phyloP scores from a whole-genome alignment of 176 grass and related monocot genomes.

The Secale cereale region DNA sequence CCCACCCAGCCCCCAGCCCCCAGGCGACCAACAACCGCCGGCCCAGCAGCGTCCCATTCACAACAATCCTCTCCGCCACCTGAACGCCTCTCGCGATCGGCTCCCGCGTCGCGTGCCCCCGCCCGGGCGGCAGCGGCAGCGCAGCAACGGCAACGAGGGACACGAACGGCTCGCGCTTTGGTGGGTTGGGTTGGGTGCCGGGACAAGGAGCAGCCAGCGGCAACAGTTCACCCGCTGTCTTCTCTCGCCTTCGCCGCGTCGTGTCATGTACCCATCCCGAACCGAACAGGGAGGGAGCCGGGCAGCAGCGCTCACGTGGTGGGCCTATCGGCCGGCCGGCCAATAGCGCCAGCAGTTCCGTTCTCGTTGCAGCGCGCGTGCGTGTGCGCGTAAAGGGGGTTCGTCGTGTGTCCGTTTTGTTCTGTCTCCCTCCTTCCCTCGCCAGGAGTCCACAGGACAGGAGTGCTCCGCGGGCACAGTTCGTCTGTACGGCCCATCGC shows the following conservation, averaged over 20 bases:
- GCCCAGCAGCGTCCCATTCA: not conserved
- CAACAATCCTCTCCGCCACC: not conserved
- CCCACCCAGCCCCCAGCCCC: not conserved
- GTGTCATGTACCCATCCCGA: not conserved
- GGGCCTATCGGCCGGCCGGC: not conserved
- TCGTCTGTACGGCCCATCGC: not conserved
- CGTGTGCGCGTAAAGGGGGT: not conserved
- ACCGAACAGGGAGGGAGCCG: not conserved
- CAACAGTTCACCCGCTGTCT: not conserved
- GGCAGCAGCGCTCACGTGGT: not conserved
- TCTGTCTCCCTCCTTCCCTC: not conserved
- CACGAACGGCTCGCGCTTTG: not conserved
- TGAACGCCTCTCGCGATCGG: not conserved
- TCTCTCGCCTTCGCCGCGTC: not conserved
- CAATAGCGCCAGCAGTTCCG: not conserved
- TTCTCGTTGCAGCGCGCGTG: not conserved
- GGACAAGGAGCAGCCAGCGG: not conserved
- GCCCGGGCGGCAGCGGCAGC: not conserved
- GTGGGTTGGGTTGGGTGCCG: not conserved
- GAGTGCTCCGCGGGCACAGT: not conserved
- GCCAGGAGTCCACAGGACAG: not conserved
- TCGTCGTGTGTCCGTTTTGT: conserved; percentile 8
- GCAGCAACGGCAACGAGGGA: not conserved
- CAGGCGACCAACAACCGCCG: conserved; percentile 1
- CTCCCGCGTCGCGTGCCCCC: not conserved